Conservation (phyloP, 2,329 filamentous ascomycete species). For the Metarhizium brunneum region DNA sequence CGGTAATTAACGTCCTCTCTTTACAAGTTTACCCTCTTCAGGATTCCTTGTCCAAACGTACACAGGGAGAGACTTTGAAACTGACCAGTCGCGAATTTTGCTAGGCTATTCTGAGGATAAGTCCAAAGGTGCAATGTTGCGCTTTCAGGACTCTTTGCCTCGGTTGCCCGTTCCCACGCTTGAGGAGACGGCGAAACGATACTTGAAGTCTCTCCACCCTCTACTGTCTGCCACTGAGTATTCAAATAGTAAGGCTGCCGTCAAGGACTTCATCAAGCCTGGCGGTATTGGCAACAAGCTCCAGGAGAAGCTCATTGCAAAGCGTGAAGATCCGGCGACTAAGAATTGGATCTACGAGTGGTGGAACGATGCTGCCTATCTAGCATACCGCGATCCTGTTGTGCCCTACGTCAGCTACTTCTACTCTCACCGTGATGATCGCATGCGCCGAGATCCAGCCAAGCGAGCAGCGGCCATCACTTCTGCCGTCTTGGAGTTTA, state of each 20-base stretch:
- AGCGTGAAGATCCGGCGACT: constrained; percentile 66
- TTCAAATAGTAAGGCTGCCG: constrained; percentile 67
- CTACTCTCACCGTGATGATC: constrained; percentile 95
- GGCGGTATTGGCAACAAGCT: constrained; percentile 74
- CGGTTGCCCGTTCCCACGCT: constrained; percentile 71
- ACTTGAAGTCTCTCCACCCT: constrained; percentile 71
- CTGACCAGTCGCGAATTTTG: constrained; percentile 11
- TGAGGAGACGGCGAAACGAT: constrained; percentile 71
- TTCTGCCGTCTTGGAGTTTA: constrained; percentile 82
- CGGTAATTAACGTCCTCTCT: constrained; percentile 25
- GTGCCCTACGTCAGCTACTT: constrained; percentile 99
- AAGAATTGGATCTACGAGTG: constrained; percentile 97
- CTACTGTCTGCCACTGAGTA: constrained; percentile 61
- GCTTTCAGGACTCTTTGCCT: constrained; percentile 80
- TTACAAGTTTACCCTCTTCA: background rate
- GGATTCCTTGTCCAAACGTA: background rate
- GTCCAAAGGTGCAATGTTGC: constrained; percentile 70
- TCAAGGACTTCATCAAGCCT: constrained; percentile 82
- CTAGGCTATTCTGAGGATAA: constrained; percentile 74
- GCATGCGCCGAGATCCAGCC: constrained; percentile 73
- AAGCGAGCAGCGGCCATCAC: constrained; percentile 90
- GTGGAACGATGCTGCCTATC: constrained; percentile 96
- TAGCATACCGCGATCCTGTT: constrained; percentile 87
- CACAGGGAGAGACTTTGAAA: background rate
- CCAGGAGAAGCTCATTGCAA: constrained; percentile 77